Evolutionary conservation across 1,139 yeast species (phyloP), one percentile per base, ranked within the genome.

Genomic region (Debaryomyces nepalensis): DNA sequence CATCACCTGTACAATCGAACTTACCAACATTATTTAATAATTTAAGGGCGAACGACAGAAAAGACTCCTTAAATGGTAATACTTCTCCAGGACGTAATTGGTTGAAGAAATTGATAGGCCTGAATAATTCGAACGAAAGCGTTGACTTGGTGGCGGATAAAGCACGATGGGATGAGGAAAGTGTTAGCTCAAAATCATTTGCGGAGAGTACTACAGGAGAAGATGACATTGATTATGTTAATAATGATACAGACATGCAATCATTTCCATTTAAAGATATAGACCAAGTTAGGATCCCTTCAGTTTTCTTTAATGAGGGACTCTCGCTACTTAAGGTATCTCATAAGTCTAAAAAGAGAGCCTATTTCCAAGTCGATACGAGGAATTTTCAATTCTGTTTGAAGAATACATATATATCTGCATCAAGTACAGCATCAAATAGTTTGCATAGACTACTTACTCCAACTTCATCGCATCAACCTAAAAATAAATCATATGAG

Each of bases 271-370:
- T 46, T 12, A 39, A 42, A 23, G 40, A 41, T 27, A 42, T 48
- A 12, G 55, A 51, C 2, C 52, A 50, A 8, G 41, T 56, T 3
- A 52, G 48, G 23, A 49, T 57, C 26, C 57, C 60, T 2, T 39
- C 45, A 2, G 45, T 51, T 3, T 61, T 75, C 36, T 52, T 69
- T 9, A 66, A 67, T n/a, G 76, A 71, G 18, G 80, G 81, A 0
- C 48, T 77, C 34, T 69, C 77, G 5, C 56, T 87, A 45, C 59
- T 84, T 26, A 78, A 88, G 51, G 78, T 87, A 19, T 86, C 95
- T 2, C 84, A 79, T 42, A 81, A 81, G 50, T 86, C 89, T 46
- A 78, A 76, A 52, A 80, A 82, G 29, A 75, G 82, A 49, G 63
- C 72, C 2, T 53, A 56, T 30, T 53, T 73, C 16, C 60, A 55